phyloP scores from a whole-genome alignment of 805 yeast genomes.

The Monosporozyma unispora region DNA sequence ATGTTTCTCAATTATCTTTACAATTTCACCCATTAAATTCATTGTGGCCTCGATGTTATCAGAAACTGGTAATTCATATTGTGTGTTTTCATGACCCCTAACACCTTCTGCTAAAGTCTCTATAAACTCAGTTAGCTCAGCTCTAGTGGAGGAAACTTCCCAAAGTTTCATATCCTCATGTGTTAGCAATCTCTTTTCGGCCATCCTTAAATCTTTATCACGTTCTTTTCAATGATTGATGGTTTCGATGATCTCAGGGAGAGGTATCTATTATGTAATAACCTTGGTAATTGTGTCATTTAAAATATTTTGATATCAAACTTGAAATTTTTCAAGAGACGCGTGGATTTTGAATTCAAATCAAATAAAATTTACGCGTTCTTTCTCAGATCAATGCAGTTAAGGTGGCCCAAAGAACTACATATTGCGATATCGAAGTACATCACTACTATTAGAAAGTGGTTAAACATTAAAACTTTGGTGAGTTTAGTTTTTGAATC shows the following conservation, averaged over 20 bases:
- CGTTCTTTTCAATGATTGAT: not conserved
- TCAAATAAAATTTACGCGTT: no score
- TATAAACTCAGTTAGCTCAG: constrained; percentile 46
- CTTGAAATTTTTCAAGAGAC: not conserved
- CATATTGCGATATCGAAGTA: not conserved
- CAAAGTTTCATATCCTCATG: constrained; percentile 56
- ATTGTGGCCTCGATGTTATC: constrained; percentile 29
- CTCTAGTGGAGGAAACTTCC: constrained; percentile 42
- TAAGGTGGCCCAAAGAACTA: no score
- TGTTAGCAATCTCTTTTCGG: constrained; percentile 43
- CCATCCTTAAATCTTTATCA: constrained; percentile 12
- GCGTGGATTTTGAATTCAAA: no score
- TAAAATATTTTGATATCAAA: not conserved
- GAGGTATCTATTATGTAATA: not conserved
- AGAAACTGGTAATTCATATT: constrained; percentile 34
- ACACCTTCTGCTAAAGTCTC: constrained; percentile 53
- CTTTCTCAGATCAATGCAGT: no score
- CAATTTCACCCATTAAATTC: constrained; percentile 39
- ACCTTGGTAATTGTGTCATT: no score
- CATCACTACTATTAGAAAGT: no score
- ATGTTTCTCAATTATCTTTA: constrained; percentile 37
- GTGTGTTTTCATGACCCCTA: constrained; percentile 47
- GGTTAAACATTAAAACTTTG: no score
- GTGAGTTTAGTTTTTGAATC: not conserved
- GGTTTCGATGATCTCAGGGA: not conserved